Evolutionary conservation across 352 stramenopile genomes (phyloP).

Genomic region (Pythium apleroticum): DNA sequence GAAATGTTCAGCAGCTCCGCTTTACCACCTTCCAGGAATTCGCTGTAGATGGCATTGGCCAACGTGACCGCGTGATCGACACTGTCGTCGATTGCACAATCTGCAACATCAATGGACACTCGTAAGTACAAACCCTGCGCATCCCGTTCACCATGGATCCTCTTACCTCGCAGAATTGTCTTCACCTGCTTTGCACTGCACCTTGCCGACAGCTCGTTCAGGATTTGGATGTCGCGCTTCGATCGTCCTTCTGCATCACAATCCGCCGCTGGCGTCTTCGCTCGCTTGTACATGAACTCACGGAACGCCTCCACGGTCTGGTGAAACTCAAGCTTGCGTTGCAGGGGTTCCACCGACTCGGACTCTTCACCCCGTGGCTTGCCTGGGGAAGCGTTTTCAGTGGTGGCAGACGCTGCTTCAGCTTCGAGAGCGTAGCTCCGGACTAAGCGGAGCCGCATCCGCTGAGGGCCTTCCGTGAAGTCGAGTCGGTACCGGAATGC

Average conservation of each 20-base stretch:
- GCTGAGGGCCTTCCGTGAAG: slow-evolving; percentile 34
- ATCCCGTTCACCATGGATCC: background rate
- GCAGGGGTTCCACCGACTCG: slow-evolving; percentile 7
- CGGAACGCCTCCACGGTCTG: slow-evolving; percentile 28
- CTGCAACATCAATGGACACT: background rate
- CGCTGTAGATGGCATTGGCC: slow-evolving; percentile 15
- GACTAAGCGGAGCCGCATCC: slow-evolving; percentile 31
- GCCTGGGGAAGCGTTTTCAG: background rate
- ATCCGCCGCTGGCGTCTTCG: background rate
- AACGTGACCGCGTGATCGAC: background rate
- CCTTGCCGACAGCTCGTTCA: slow-evolving; percentile 9
- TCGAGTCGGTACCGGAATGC: slow-evolving; percentile 25
- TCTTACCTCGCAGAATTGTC: slow-evolving; percentile 15
- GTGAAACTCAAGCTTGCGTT: slow-evolving; percentile 30
- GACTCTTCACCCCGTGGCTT: background rate
- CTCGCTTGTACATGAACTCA: slow-evolving; percentile 28
- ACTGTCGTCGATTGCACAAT: background rate
- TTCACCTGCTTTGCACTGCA: slow-evolving; percentile 15
- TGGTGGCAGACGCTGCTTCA: background rate
- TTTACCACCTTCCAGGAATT: slow-evolving; percentile 19
- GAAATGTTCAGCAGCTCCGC: slow-evolving; percentile 13
- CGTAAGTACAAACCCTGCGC: background rate
- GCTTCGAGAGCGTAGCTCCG: slow-evolving; percentile 16
- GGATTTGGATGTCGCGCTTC: background rate
- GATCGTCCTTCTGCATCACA: background rate